These are phyloP conservation scores for Akebia trifoliata DNA, from an alignment of 164 flowering plant genomes.

Conservation along the genomic window DNA sequence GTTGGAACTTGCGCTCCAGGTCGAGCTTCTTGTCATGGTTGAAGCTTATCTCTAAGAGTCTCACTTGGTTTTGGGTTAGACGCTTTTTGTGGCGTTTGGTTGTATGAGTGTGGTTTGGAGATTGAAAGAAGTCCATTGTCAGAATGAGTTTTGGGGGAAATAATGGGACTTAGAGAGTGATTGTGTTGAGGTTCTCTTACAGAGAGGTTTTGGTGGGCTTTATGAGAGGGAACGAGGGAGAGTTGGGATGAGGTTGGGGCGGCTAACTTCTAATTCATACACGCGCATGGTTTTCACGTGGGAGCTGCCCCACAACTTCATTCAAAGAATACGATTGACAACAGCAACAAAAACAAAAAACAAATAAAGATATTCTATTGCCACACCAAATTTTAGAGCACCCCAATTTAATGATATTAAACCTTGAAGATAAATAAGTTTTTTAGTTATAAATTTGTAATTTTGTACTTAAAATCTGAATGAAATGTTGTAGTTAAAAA, in stretches of 20 bases:
- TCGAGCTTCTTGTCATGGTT: slow-evolving; percentile 30
- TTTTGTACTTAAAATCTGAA: no score
- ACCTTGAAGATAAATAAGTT: no score
- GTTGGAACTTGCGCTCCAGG: slow-evolving; percentile 27
- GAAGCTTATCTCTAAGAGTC: slow-evolving; percentile 33
- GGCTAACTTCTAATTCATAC: slow-evolving; percentile 14
- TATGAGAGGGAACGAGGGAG: neutral
- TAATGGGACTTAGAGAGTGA: neutral
- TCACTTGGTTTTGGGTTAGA: slow-evolving; percentile 29
- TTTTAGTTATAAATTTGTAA: no score
- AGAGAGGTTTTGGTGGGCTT: slow-evolving; percentile 5
- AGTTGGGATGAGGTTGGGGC: slow-evolving; percentile 4
- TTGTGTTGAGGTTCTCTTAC: neutral
- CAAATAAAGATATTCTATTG: no score
- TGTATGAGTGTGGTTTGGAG: slow-evolving; percentile 16
- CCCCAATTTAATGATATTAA: no score
- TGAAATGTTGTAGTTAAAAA: no score
- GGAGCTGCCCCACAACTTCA: slow-evolving; percentile 13
- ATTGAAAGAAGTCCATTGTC: slow-evolving; percentile 19
- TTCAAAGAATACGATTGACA: neutral
- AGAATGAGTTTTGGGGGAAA: neutral
- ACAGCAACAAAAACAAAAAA: no score
- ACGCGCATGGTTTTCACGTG: slow-evolving; percentile 21
- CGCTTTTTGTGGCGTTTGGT: slow-evolving; percentile 29
- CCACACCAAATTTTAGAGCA: no score